These are phyloP conservation scores for Amphirosellinia nigrospora DNA, from an alignment of 495 filamentous ascomycete species.

Conservation along the genomic window DNA sequence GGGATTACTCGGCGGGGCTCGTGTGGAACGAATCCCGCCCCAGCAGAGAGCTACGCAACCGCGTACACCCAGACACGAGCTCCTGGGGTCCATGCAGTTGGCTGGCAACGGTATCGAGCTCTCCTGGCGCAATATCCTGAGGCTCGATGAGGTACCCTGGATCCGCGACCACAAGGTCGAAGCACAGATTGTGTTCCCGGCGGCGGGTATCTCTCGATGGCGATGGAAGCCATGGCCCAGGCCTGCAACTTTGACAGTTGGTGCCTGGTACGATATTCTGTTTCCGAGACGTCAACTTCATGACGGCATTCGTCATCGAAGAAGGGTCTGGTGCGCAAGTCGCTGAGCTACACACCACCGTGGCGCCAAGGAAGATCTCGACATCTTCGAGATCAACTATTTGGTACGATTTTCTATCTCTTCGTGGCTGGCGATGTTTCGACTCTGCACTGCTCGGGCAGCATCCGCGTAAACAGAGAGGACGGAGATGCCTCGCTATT, in stretches of 20 bases:
- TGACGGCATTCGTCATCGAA: too few species aligned
- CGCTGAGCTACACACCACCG: too few species aligned
- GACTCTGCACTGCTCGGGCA: too few species aligned
- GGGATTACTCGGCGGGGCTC: constrained; percentile 39
- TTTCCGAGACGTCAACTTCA: constrained; percentile 31
- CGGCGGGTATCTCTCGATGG: constrained; percentile 58
- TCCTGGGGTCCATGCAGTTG: constrained; percentile 31
- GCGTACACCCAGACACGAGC: constrained; percentile 41
- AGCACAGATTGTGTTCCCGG: constrained; percentile 57
- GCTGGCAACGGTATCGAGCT: constrained; percentile 24
- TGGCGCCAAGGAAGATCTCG: too few species aligned
- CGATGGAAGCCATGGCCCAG: constrained; percentile 55
- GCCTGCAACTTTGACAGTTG: constrained; percentile 11
- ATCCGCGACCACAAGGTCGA: constrained; percentile 51
- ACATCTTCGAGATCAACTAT: too few species aligned
- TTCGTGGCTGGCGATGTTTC: too few species aligned
- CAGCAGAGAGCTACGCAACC: constrained; percentile 32
- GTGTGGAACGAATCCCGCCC: constrained; percentile 49
- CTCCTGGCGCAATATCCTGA: constrained; percentile 33
- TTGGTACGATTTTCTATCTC: too few species aligned
- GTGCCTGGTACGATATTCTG: too few species aligned
- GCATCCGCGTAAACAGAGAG: too few species aligned
- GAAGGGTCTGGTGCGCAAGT: too few species aligned
- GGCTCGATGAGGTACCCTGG: constrained; percentile 47
- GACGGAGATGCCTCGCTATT: too few species aligned